Conservation (phyloP, 306 rosid genomes). For the Cucumis cinereus region DNA sequence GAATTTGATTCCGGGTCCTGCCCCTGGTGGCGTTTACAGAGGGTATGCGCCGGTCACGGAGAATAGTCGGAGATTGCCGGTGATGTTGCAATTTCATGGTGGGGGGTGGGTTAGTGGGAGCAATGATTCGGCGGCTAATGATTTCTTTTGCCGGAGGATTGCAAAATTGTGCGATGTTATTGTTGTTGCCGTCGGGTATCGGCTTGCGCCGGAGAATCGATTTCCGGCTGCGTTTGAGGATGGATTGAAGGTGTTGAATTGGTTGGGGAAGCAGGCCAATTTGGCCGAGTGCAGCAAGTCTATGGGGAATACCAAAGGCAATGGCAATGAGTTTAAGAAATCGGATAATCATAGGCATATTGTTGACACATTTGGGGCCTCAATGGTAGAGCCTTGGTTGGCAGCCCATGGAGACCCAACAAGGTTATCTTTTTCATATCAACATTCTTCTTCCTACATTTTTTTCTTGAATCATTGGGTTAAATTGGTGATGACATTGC, state of each 20-base stretch:
- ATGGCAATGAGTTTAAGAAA: conserved; percentile 41
- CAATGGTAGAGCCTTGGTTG: conserved; percentile 90
- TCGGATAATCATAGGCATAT: conserved; percentile 41
- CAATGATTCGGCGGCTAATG: conserved; percentile 68
- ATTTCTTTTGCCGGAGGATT: conserved; percentile 63
- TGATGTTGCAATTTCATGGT: conserved; percentile 85
- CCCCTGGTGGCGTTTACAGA: conserved; percentile 33
- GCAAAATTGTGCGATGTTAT: conserved; percentile 69
- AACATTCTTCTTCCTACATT: conserved; percentile 5
- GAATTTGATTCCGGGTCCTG: conserved; percentile 34
- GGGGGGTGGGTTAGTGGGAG: conserved; percentile 99
- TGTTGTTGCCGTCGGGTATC: conserved; percentile 63
- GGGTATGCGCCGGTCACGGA: conserved; percentile 52
- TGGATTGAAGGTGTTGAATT: conserved; percentile 77
- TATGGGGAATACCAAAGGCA: conserved; percentile 31
- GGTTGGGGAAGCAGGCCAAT: conserved; percentile 89
- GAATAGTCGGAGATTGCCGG: conserved; percentile 44
- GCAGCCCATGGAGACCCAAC: conserved; percentile 88
- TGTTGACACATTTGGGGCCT: conserved; percentile 71
- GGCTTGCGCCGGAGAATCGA: conserved; percentile 82
- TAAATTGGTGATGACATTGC: neutral
- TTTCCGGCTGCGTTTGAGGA: conserved; percentile 91
- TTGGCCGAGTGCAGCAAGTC: conserved; percentile 82
- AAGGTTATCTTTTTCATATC: conserved; percentile 38
- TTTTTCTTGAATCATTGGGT: neutral